Conservation (phyloP, 495 filamentous ascomycete genomes). For the Hypoxylon crocopeplum region DNA sequence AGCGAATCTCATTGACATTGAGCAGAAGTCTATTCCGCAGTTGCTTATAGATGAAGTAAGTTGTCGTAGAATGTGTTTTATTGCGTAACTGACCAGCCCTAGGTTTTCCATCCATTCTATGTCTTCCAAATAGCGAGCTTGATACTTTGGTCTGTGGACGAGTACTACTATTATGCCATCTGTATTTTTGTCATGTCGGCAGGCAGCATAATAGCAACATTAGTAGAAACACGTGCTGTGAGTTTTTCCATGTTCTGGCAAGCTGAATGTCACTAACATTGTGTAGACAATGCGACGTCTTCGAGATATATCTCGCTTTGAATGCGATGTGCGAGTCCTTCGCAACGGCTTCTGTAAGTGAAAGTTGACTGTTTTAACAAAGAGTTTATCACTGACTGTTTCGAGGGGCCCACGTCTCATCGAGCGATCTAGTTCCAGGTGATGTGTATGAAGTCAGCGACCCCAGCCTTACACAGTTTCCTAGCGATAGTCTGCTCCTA, state of each 20-base stretch:
- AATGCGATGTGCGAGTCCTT: slow-evolving; percentile 91
- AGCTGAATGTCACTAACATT: slow-evolving; percentile 21
- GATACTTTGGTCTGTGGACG: slow-evolving; percentile 90
- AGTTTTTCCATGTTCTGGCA: slow-evolving; percentile 33
- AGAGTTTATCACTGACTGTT: slow-evolving; percentile 40
- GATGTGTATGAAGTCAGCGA: slow-evolving; percentile 98
- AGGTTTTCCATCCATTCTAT: slow-evolving; percentile 98
- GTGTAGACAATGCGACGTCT: slow-evolving; percentile 84
- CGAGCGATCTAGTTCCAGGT: slow-evolving; percentile 88
- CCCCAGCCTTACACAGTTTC: slow-evolving; percentile 90
- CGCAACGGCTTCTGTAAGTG: slow-evolving; percentile 91
- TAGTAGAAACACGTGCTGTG: slow-evolving; percentile 89
- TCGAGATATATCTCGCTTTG: slow-evolving; percentile 90
- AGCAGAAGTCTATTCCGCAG: slow-evolving; percentile 81
- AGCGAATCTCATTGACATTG: slow-evolving; percentile 85
- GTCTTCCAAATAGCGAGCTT: slow-evolving; percentile 97
- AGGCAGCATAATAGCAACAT: slow-evolving; percentile 85
- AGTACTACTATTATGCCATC: slow-evolving; percentile 96
- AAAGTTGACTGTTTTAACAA: slow-evolving; percentile 2
- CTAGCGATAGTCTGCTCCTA: slow-evolving; percentile 89
- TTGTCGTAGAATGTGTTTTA: slow-evolving; percentile 11
- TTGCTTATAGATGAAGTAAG: slow-evolving; percentile 88
- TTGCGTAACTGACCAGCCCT: slow-evolving; percentile 17
- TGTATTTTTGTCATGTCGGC: slow-evolving; percentile 97
- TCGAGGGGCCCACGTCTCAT: slow-evolving; percentile 82